Evolutionary conservation across 1,284 basidiomycete genomes (phyloP), one percentile per base, ranked within the genome.

Genomic region (Trametes versicolor): DNA sequence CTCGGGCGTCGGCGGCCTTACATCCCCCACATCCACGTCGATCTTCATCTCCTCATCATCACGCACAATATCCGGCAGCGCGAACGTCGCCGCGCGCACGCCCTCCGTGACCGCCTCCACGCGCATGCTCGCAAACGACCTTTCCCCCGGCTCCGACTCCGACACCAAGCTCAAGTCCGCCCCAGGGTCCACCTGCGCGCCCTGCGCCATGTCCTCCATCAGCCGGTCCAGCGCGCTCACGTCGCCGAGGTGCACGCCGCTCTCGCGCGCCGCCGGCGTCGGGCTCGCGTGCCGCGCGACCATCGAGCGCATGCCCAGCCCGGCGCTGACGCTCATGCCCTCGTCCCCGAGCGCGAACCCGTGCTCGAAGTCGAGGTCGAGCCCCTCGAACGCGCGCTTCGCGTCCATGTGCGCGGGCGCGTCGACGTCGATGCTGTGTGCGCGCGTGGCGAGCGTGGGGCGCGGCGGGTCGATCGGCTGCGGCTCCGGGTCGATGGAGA

Each of bases 171-270:
- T 65, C 3, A 58, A 23, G 37, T 66, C 60, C 4, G 60, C 62
- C 25, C 36, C 29, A 9, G 60, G 34, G 39, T 60, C 68, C 15
- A 64, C 58, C 57, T 71, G 79, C 21, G 63, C 65, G 32, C 63
- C 58, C 80, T 74, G 36, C 82, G 86, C 88, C 39, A 93, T 91
- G 67, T 92, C 87, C 64, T 92, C 89, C 85, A 92, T 91, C 41
- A 94, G 81, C 62, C 89, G 80, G 73, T 94, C 93, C 56, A 94
- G 81, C 5, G 92, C 92, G 69, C 90, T 92, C 85, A 92, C 90
- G 60, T 92, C 90, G 63, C 86, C 85, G 13, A 92, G 83, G 69
- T 89, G 85, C 17, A 78, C 58, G 49, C 63, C 51, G 48, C 68
- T 65, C 19, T 75, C 32, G 55, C 64, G 56, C 32, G 54, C 49